Evolutionary conservation across 768 basidiomycete genomes (phyloP).

Genomic region (Lentinus tigrinus): DNA sequence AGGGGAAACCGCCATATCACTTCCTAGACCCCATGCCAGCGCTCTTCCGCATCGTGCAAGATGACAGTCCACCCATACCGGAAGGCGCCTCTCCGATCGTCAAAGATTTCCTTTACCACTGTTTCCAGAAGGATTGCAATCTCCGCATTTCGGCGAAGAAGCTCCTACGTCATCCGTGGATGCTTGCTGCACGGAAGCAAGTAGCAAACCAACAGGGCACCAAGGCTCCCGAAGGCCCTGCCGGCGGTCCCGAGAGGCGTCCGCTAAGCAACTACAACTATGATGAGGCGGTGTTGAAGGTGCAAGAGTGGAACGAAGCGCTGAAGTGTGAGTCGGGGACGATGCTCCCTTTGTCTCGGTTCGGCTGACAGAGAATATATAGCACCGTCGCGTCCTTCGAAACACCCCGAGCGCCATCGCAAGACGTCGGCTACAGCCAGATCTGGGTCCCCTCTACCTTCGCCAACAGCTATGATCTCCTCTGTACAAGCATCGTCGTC

Average conservation of each 20-base stretch:
- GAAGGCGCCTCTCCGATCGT: conserved; percentile 94
- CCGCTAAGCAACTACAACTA: conserved; percentile 81
- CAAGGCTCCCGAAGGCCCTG: conserved; percentile 34
- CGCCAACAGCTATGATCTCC: conserved; percentile 27
- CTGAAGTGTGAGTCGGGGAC: conserved; percentile 65
- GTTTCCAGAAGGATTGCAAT: conserved; percentile 98
- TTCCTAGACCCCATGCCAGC: conserved; percentile 98
- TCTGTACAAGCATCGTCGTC: conserved; percentile 17
- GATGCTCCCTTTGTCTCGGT: background rate
- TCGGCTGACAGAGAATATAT: conserved; percentile 2
- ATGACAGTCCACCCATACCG: conserved; percentile 95
- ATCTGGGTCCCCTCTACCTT: conserved; percentile 49
- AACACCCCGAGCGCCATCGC: conserved; percentile 49
- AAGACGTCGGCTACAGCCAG: conserved; percentile 23
- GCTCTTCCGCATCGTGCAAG: conserved; percentile 96
- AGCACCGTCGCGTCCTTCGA: conserved; percentile 78
- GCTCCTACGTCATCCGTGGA: conserved; percentile 93
- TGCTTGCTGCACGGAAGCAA: conserved; percentile 81
- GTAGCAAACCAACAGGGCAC: conserved; percentile 44
- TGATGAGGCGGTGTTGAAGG: conserved; percentile 90
- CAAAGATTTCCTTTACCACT: conserved; percentile 94
- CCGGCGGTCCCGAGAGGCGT: conserved; percentile 38
- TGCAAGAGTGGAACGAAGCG: conserved; percentile 99
- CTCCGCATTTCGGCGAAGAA: conserved; percentile 93
- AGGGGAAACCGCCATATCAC: conserved; percentile 93